Evolutionary conservation across 2,329 filamentous ascomycete species (phyloP).

Genomic region (Mycogone perniciosa): DNA sequence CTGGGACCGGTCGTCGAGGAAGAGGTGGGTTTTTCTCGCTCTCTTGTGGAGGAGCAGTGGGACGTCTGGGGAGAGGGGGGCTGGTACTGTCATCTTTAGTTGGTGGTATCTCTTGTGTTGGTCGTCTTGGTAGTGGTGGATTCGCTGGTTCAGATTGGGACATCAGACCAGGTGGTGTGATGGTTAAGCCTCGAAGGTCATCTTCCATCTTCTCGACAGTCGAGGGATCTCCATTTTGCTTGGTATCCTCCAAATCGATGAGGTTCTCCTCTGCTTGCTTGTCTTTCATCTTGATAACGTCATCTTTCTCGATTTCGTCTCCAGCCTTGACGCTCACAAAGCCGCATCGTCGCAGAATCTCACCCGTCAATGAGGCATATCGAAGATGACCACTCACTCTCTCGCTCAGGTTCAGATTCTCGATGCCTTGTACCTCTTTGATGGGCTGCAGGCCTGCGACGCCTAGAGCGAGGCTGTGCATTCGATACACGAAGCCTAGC

Average conservation of each 20-base stretch:
- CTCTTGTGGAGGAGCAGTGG: slow-evolving; percentile 1
- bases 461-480: slow-evolving; percentile 74
- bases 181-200: slow-evolving; percentile 23
- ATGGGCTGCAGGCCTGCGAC: slow-evolving; percentile 78
- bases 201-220: slow-evolving; percentile 14
- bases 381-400: slow-evolving; percentile 49
- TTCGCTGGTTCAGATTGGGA: slow-evolving; percentile 16
- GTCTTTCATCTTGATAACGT: slow-evolving; percentile 42
- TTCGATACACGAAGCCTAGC: slow-evolving; percentile 79
- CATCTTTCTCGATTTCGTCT: slow-evolving; percentile 45
- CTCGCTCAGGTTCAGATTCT: slow-evolving; percentile 47
- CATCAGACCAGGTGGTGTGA: slow-evolving; percentile 22
- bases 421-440: slow-evolving; percentile 57
- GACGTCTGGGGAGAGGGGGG: slow-evolving; percentile 7
- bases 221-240: background rate
- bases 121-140: slow-evolving; percentile 5
- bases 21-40: background rate
- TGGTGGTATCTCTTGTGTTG: slow-evolving; percentile 3
- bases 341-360: slow-evolving; percentile 47
- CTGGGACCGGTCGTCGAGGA: slow-evolving; percentile 6
- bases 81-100: background rate
- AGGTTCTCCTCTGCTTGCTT: slow-evolving; percentile 24
- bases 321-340: slow-evolving; percentile 42
- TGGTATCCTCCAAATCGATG: slow-evolving; percentile 23
- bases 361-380: slow-evolving; percentile 43